Conservation (phyloP, 805 yeast species). For the Wickerhamiella kazuoi region DNA sequence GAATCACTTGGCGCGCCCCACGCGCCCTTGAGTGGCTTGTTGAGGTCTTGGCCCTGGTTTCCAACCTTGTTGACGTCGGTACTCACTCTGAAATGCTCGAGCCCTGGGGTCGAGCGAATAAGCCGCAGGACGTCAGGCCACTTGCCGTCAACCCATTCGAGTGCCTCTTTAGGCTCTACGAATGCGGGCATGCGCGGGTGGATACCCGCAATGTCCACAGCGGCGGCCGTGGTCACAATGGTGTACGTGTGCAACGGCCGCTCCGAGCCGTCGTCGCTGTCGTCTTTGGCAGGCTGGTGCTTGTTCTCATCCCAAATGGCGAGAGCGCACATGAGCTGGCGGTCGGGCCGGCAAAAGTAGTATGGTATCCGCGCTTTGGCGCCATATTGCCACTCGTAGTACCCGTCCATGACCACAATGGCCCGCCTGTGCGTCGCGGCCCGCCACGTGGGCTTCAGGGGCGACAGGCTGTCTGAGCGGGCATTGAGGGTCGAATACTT, state of each 20-base stretch:
- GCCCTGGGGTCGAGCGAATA: constrained; percentile 25
- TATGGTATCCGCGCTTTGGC: constrained; percentile 38
- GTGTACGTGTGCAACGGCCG: constrained; percentile 34
- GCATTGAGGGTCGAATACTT: constrained; percentile 40
- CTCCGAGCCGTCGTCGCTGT: constrained; percentile 13
- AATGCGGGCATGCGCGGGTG: constrained; percentile 70
- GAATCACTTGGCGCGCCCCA: too few relatives aligned
- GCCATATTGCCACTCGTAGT: constrained; percentile 58
- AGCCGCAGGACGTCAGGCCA: constrained; percentile 41
- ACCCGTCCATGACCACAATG: constrained; percentile 64
- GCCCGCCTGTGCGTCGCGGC: constrained; percentile 38
- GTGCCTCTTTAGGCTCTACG: constrained; percentile 33
- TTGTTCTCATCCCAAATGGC: constrained; percentile 29
- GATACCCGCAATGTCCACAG: constrained; percentile 42
- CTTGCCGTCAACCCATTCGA: constrained; percentile 31
- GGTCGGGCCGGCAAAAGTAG: constrained; percentile 38
- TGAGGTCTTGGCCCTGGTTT: constrained; percentile 29
- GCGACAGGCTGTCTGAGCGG: constrained; percentile 40
- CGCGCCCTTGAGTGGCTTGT: constrained; percentile 16
- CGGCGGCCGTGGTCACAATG: constrained; percentile 58
- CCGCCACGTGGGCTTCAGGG: constrained; percentile 40
- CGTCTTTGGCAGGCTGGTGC: too few relatives aligned
- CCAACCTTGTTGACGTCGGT: constrained; percentile 46
- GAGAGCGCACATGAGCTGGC: constrained; percentile 44
- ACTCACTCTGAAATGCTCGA: constrained; percentile 40